Evolutionary conservation across 1,284 basidiomycete species (phyloP).

Genomic region (Ganoderma multipileum): DNA sequence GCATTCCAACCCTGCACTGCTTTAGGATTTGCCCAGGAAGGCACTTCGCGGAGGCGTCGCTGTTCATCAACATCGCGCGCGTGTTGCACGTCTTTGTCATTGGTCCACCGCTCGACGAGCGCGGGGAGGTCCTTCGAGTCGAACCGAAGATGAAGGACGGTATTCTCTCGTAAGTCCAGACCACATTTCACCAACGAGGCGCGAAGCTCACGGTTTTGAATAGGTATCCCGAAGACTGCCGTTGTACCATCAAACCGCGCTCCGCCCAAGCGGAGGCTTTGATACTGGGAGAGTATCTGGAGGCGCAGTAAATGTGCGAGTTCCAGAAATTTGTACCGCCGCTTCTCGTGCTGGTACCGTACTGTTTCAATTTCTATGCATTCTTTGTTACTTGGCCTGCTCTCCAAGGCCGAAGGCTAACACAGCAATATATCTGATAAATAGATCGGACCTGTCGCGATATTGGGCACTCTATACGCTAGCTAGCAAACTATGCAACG

Average conservation of each 20-base stretch:
- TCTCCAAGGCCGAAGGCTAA: background rate
- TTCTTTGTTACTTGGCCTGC: background rate
- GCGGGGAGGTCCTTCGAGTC: constrained; percentile 18
- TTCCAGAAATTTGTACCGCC: background rate
- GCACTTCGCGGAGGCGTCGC: constrained; percentile 27
- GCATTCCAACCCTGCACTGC: no score
- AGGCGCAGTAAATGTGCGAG: background rate
- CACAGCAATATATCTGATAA: background rate
- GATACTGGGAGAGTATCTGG: constrained; percentile 10
- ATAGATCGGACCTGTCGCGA: no score
- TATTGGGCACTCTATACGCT: no score
- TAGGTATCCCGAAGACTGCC: constrained; percentile 30
- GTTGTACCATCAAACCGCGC: constrained; percentile 28
- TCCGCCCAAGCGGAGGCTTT: constrained; percentile 18
- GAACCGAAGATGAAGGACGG: constrained; percentile 30
- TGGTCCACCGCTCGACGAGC: constrained; percentile 22
- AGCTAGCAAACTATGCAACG: background rate
- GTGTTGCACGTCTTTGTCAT: constrained; percentile 35
- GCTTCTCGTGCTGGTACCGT: background rate
- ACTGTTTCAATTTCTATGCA: background rate
- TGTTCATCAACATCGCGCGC: constrained; percentile 30
- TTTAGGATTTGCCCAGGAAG: constrained; percentile 32
- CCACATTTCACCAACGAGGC: background rate
- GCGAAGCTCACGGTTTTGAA: background rate
- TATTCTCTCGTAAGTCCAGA: constrained; percentile 24